These are phyloP conservation scores for Daldinia grandis DNA, from an alignment of 495 filamentous ascomycete genomes.

Conservation along the genomic window DNA sequence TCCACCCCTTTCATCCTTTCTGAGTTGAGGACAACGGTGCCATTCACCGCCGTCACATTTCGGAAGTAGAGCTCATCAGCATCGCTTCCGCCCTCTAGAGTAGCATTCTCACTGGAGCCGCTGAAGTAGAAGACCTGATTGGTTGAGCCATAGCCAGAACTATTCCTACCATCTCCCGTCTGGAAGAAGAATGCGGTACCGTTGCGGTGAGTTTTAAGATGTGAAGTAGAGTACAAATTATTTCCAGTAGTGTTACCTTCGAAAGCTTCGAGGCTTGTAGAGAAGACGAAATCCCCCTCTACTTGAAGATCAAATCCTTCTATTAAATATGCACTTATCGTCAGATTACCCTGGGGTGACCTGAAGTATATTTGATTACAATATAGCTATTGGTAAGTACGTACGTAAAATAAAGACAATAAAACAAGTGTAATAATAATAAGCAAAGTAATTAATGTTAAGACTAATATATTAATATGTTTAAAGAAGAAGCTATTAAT, in stretches of 20 bases:
- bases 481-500: too few relatives aligned
- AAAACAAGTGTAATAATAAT: too few relatives aligned
- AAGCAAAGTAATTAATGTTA: too few relatives aligned
- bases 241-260: conserved; percentile 1
- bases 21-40: conserved; percentile 43
- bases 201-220: conserved; percentile 60
- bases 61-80: conserved; percentile 45
- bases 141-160: conserved; percentile 62
- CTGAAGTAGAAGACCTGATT: conserved; percentile 63
- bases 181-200: conserved; percentile 63
- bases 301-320: conserved; percentile 66
- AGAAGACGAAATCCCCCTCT: conserved; percentile 65
- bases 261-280: conserved; percentile 64
- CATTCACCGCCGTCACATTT: conserved; percentile 43
- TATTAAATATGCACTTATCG: conserved; percentile 65
- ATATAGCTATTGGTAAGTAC: too few relatives aligned
- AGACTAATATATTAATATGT: too few relatives aligned
- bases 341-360: conserved; percentile 57
- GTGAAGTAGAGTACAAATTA: conserved; percentile 47
- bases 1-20: conserved; percentile 38
- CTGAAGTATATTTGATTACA: conserved; percentile 64
- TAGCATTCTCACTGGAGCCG: conserved; percentile 24
- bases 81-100: conserved; percentile 16
- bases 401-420: too few relatives aligned
- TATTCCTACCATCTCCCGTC: conserved; percentile 53